Conservation (phyloP, 1,284 basidiomycete species). For the Meripilus lineatus region DNA sequence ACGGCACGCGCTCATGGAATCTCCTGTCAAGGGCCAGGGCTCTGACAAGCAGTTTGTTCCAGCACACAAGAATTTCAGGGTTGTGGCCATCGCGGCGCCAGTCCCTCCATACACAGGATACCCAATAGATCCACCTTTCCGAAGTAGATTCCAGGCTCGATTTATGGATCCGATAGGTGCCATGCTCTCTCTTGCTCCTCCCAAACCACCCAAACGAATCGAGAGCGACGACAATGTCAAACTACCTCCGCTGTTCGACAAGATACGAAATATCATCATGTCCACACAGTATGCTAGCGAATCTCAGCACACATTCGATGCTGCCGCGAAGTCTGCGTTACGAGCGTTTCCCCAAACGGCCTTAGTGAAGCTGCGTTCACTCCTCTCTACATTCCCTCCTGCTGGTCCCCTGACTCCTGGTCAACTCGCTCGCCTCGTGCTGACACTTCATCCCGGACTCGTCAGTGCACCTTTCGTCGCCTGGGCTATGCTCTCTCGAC, state of each 20-base stretch:
- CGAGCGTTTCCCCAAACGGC: slow-evolving; percentile 63
- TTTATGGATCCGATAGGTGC: slow-evolving; percentile 59
- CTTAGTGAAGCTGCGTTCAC: slow-evolving; percentile 41
- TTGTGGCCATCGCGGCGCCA: slow-evolving; percentile 61
- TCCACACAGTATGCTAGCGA: slow-evolving; percentile 59
- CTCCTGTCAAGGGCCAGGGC: slow-evolving; percentile 21
- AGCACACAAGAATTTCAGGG: slow-evolving; percentile 58
- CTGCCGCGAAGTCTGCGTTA: slow-evolving; percentile 44
- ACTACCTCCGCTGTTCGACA: slow-evolving; percentile 29
- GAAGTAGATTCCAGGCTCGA: slow-evolving; percentile 63
- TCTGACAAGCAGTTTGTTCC: slow-evolving; percentile 45
- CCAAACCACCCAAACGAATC: slow-evolving; percentile 1
- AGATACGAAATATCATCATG: slow-evolving; percentile 50
- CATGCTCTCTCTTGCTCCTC: slow-evolving; percentile 38
- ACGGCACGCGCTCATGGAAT: slow-evolving; percentile 45
- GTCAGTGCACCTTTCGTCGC: slow-evolving; percentile 50
- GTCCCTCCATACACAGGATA: slow-evolving; percentile 64
- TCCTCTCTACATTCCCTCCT: slow-evolving; percentile 46
- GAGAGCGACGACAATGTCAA: not conserved
- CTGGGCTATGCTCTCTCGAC: slow-evolving; percentile 54
- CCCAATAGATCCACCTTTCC: slow-evolving; percentile 63
- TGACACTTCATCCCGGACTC: slow-evolving; percentile 52
- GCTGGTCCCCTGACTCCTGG: slow-evolving; percentile 34
- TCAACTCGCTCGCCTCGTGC: slow-evolving; percentile 47
- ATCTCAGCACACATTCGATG: slow-evolving; percentile 44